Evolutionary conservation across 2,329 filamentous ascomycete species (phyloP).

Genomic region (Colletotrichum theobromicola): DNA sequence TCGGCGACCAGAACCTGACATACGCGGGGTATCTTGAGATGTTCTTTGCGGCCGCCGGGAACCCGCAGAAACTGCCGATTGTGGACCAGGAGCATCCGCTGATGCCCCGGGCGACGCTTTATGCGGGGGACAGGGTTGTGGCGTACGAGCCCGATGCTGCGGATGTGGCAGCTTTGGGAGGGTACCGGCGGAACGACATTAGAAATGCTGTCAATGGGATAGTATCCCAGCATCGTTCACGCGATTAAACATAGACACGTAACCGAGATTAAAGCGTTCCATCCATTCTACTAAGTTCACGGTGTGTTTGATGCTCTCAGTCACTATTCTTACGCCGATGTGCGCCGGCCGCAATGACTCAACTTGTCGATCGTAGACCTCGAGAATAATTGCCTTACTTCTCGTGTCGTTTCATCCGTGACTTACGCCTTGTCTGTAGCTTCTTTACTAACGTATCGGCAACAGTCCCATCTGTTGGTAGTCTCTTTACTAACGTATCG

Average conservation of each 20-base stretch:
- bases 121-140: background rate
- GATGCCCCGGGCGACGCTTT: background rate
- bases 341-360: background rate
- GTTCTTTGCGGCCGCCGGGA: background rate
- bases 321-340: accelerated
- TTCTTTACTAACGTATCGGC: background rate
- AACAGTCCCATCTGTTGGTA: background rate
- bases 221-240: background rate
- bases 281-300: accelerated
- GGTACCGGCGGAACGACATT: background rate
- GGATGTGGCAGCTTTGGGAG: background rate
- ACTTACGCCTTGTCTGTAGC: accelerated
- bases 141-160: constrained; percentile 3
- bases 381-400: accelerated
- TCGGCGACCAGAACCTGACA: background rate
- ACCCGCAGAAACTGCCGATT: background rate
- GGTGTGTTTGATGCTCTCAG: background rate
- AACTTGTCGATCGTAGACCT: background rate
- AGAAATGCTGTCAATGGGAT: background rate
- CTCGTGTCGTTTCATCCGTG: background rate
- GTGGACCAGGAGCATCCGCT: constrained; percentile 6
- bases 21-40: constrained; percentile 4
- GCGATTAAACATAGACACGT: background rate
- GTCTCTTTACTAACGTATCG: background rate
- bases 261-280: background rate